A percentile compares a stretch with the other conserved stretches of the same genome.
These are phyloP conservation scores for Ilyonectria destructans DNA, from an alignment of 2,329 filamentous ascomycete species.

Conservation along the genomic window DNA sequence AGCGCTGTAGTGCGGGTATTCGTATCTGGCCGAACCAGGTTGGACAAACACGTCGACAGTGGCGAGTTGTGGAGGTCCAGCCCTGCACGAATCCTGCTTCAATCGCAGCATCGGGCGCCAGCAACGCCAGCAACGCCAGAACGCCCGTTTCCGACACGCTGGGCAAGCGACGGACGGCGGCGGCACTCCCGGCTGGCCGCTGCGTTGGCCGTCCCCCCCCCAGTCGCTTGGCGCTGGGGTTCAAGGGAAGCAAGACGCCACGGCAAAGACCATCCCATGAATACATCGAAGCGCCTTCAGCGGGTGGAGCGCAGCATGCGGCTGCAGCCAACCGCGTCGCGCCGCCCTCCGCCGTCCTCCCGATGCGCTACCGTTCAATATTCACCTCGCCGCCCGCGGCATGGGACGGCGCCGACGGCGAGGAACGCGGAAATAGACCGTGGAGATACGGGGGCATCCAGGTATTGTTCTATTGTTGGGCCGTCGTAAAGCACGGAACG, in stretches of 20 bases:
- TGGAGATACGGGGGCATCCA: slow-evolving; percentile 5
- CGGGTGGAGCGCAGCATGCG: slow-evolving; percentile 23
- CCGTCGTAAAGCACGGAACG: slow-evolving; percentile 23
- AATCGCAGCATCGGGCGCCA: slow-evolving; percentile 20
- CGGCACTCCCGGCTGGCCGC: slow-evolving; percentile 27
- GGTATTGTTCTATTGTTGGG: neutral
- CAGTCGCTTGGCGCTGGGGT: slow-evolving; percentile 33
- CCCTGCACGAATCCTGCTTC: slow-evolving; percentile 8
- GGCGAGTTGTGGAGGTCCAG: slow-evolving; percentile 13
- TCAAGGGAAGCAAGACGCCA: slow-evolving; percentile 31
- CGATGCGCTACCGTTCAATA: slow-evolving; percentile 4
- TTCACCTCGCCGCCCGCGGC: slow-evolving; percentile 12
- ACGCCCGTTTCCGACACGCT: slow-evolving; percentile 30
- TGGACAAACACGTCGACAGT: neutral
- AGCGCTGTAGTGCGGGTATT: neutral
- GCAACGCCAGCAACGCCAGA: slow-evolving; percentile 1
- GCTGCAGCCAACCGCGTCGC: slow-evolving; percentile 32
- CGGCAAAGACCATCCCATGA: slow-evolving; percentile 14
- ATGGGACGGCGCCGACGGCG: slow-evolving; percentile 5
- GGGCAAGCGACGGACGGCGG: slow-evolving; percentile 32
- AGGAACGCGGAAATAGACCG: slow-evolving; percentile 15
- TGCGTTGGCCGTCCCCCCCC: slow-evolving; percentile 3
- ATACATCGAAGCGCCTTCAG: slow-evolving; percentile 23
- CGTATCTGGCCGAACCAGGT: neutral
- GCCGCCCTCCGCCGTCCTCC: slow-evolving; percentile 3